Conservation (phyloP, 148 eudicot genomes). For the Silene latifolia region DNA sequence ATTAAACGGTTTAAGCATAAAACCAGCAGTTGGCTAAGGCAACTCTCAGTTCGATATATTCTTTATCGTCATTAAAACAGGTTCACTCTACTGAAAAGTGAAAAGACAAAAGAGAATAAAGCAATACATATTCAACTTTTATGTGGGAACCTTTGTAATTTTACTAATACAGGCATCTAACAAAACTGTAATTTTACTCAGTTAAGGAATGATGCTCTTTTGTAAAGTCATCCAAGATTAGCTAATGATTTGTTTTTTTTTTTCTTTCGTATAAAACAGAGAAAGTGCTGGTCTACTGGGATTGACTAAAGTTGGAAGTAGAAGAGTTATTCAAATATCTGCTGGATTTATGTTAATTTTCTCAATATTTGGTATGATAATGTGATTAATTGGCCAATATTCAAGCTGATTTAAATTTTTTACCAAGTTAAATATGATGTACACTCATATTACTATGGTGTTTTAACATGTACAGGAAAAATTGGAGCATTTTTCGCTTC, state of each 20-base stretch:
- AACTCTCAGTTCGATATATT: no score
- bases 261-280: constrained; percentile 41
- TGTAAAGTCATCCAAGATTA: background rate
- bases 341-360: constrained; percentile 61
- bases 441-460: background rate
- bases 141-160: no score
- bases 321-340: constrained; percentile 72
- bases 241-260: background rate
- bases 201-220: background rate
- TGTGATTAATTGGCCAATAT: background rate
- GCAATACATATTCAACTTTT: no score
- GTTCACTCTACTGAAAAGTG: no score
- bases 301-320: constrained; percentile 69
- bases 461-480: constrained; percentile 44
- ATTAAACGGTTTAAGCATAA: no score
- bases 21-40: no score
- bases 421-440: background rate
- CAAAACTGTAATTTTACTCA: background rate
- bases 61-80: no score
- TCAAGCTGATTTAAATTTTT: background rate
- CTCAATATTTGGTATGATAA: constrained; percentile 58
- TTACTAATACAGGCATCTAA: no score
- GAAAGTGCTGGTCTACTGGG: constrained; percentile 82
- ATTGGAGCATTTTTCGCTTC: constrained; percentile 82
- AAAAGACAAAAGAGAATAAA: no score